phyloP scores from a whole-genome alignment of 768 basidiomycete species.

The Lactarius hatsudake region DNA sequence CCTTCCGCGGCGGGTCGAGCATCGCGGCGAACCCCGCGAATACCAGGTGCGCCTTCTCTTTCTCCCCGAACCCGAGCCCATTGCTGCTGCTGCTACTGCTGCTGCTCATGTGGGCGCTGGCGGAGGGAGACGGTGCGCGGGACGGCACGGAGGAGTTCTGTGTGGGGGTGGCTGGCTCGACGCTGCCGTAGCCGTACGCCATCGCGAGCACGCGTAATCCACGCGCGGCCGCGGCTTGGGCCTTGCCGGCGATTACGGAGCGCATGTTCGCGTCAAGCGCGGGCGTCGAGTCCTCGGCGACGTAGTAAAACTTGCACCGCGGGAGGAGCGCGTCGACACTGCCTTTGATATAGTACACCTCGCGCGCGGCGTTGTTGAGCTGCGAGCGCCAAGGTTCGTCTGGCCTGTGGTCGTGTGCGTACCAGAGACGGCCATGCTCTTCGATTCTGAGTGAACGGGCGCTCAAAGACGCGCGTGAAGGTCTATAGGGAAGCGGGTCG shows the following conservation, averaged over 20 bases:
- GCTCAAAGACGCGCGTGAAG: slow-evolving; percentile 72
- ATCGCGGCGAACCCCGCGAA: slow-evolving; percentile 95
- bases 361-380: slow-evolving; percentile 43
- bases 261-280: slow-evolving; percentile 67
- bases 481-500: slow-evolving; percentile 39
- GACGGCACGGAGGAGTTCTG: slow-evolving; percentile 26
- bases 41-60: slow-evolving; percentile 52
- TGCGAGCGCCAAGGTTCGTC: slow-evolving; percentile 30
- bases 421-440: slow-evolving; percentile 91
- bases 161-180: slow-evolving; percentile 37
- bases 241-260: slow-evolving; percentile 65
- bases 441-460: slow-evolving; percentile 91
- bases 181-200: slow-evolving; percentile 78
- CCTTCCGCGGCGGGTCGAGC: slow-evolving; percentile 91
- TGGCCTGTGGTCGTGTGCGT: slow-evolving; percentile 45
- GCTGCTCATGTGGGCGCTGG: slow-evolving; percentile 31
- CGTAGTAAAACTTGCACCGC: slow-evolving; percentile 85
- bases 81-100: background rate
- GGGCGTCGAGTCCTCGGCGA: slow-evolving; percentile 86
- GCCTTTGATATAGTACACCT: slow-evolving; percentile 90
- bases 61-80: slow-evolving; percentile 31
- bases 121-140: slow-evolving; percentile 30
- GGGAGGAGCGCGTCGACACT: slow-evolving; percentile 86
- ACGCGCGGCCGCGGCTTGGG: slow-evolving; percentile 64
- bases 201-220: slow-evolving; percentile 89